Evolutionary conservation across 306 rosid species (phyloP), one percentile per base, ranked within the genome.

Genomic region (Morella rubra): DNA sequence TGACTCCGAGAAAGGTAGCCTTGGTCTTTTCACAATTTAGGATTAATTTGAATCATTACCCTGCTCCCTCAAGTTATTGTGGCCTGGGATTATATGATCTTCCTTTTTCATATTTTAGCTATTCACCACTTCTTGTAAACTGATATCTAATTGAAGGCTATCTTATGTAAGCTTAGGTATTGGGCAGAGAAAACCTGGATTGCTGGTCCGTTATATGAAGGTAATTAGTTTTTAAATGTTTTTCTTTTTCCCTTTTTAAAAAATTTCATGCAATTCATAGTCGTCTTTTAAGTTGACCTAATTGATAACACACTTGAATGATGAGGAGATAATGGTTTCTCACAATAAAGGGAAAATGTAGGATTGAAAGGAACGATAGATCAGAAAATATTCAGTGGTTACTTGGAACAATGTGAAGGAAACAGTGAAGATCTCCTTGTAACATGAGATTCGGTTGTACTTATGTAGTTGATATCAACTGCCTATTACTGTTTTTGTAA

Each of bases 151-250:
- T 69, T 46, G 66, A 40, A 40, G 49, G 54, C 53, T 76, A 44
- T 60, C 53, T 79, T 84, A 2, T 73, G 73, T 19, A 80, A 78
- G 73, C 73, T 69, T 83, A 92, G 99, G 93, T 61, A 78, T 53
- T 81, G 88, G 78, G 78, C 87, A 86, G 74, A 84, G 84, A 70
- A 92, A 88, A 76, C 82, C 89, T 46, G 97, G 97, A 81, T 81
- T 92, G 75, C 85, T 95, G 85, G 84, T 91, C 44, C 91, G 92
- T 52, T 95, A 92, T 78, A 95, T 95, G 97, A 89, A 92, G 99
- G 99, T 95, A 88, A 83, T 71, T 85, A 45, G 9, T 24, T 60
- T 69, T 27, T 56, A 49, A 49, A 49, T 0, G 3, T 69, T 58
- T 65, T 41, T 59, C 2, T 32, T 32, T 32, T 32, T 32, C 37